Evolutionary conservation across 176 grass and related monocot species (phyloP).

Genomic region (Carex myosuroides): DNA sequence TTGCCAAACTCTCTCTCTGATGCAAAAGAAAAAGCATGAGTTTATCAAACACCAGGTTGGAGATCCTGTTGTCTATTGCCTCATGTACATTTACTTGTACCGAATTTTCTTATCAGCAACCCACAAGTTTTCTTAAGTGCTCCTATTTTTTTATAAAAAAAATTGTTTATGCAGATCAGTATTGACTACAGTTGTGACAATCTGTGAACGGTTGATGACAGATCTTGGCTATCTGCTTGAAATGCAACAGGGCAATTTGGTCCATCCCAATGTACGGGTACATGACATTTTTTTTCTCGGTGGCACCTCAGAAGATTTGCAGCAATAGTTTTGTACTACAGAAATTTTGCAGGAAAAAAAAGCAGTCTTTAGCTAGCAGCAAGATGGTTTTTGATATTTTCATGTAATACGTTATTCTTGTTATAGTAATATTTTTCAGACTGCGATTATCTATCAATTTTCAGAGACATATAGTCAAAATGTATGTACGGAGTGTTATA

Average conservation of each 20-base stretch:
- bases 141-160: background rate
- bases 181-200: background rate
- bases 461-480: background rate
- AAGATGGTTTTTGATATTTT: background rate
- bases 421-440: background rate
- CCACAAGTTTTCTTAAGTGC: background rate
- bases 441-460: background rate
- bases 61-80: conserved; percentile 71
- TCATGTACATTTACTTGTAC: conserved; percentile 36
- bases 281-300: background rate
- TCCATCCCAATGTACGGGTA: background rate
- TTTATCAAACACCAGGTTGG: conserved; percentile 67
- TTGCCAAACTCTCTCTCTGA: conserved; percentile 47
- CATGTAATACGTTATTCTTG: background rate
- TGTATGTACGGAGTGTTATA: background rate
- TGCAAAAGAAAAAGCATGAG: conserved; percentile 63
- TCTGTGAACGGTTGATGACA: background rate
- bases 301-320: background rate
- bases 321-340: background rate
- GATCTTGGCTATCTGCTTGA: background rate
- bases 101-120: background rate
- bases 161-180: background rate
- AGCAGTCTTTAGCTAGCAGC: background rate
- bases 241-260: background rate
- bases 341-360: background rate